These are phyloP conservation scores for Russula foetens DNA, from an alignment of 768 basidiomycete genomes.

Conservation along the genomic window DNA sequence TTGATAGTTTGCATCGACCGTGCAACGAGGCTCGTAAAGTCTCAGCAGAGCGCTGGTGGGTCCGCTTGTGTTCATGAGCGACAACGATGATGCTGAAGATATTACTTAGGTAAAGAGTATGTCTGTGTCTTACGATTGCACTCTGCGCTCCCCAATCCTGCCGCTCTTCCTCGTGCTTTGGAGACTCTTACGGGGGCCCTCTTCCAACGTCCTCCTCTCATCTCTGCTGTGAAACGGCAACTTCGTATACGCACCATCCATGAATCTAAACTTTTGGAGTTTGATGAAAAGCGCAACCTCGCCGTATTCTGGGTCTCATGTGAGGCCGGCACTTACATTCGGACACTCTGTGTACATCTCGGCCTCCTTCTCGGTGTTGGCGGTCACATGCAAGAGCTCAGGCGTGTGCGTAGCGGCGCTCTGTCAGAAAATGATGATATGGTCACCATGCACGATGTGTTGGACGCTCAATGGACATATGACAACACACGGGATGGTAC, in stretches of 20 bases:
- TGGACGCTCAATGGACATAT: constrained; percentile 98
- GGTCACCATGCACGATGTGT: constrained; percentile 98
- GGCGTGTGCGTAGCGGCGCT: constrained; percentile 90
- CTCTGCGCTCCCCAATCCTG: constrained; percentile 68
- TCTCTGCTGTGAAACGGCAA: constrained; percentile 98
- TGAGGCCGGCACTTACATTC: constrained; percentile 94
- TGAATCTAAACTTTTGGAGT: constrained; percentile 91
- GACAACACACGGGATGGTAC: constrained; percentile 95
- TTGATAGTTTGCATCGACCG: constrained; percentile 99
- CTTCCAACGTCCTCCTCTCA: constrained; percentile 97
- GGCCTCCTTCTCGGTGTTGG: constrained; percentile 93
- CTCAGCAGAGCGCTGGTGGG: constrained; percentile 94
- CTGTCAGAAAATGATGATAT: constrained; percentile 98
- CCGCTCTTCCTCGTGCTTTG: constrained; percentile 84
- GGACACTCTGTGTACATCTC: constrained; percentile 95
- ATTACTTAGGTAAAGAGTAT: constrained; percentile 81
- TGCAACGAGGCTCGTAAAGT: constrained; percentile 94
- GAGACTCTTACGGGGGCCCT: constrained; percentile 97
- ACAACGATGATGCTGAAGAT: neutral
- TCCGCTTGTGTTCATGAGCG: constrained; percentile 5
- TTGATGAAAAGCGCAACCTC: constrained; percentile 94
- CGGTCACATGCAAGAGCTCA: constrained; percentile 99
- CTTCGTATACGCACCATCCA: constrained; percentile 96
- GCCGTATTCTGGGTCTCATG: constrained; percentile 98
- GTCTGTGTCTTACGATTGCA: constrained; percentile 95